These are phyloP conservation scores for Auxenochlorella protothecoides DNA, from an alignment of 139 green algal species.

Conservation along the genomic window DNA sequence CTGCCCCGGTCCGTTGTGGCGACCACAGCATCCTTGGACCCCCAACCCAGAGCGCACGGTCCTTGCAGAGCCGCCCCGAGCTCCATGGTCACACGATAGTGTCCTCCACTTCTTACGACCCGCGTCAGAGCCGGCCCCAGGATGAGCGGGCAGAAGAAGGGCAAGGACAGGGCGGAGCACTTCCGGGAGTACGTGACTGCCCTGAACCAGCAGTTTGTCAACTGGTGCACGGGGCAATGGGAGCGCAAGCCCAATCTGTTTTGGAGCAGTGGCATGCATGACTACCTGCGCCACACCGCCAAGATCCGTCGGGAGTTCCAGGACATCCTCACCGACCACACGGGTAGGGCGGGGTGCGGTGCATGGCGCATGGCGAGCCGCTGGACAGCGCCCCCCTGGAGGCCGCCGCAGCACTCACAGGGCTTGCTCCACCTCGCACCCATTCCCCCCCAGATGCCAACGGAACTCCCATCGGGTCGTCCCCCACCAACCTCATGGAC, in stretches of 20 bases:
- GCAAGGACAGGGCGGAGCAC: not conserved
- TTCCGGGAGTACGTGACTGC: not conserved
- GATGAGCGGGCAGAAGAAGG: too few relatives aligned
- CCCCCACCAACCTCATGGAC: too few relatives aligned
- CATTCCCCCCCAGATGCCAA: too few relatives aligned
- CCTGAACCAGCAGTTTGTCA: not conserved
- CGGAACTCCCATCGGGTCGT: not conserved
- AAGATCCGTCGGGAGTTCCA: conserved; percentile 30
- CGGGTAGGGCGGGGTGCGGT: not conserved
- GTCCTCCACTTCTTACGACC: too few relatives aligned
- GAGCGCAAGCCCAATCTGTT: not conserved
- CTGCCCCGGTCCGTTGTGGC: too few relatives aligned
- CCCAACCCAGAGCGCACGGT: too few relatives aligned
- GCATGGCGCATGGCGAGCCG: not conserved
- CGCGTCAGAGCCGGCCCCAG: too few relatives aligned
- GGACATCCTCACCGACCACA: conserved; percentile 15
- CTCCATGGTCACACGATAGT: too few relatives aligned
- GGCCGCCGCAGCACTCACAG: not conserved
- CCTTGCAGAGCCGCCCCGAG: too few relatives aligned
- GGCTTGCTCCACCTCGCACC: too few relatives aligned
- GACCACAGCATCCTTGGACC: too few relatives aligned
- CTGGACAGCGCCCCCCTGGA: not conserved
- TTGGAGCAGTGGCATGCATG: conserved; percentile 2
- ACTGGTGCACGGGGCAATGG: not conserved
- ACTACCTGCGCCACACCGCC: conserved; percentile 28